These are phyloP conservation scores for Skeletonema costatum DNA, from an alignment of 108 stramenopile species.

Conservation along the genomic window DNA sequence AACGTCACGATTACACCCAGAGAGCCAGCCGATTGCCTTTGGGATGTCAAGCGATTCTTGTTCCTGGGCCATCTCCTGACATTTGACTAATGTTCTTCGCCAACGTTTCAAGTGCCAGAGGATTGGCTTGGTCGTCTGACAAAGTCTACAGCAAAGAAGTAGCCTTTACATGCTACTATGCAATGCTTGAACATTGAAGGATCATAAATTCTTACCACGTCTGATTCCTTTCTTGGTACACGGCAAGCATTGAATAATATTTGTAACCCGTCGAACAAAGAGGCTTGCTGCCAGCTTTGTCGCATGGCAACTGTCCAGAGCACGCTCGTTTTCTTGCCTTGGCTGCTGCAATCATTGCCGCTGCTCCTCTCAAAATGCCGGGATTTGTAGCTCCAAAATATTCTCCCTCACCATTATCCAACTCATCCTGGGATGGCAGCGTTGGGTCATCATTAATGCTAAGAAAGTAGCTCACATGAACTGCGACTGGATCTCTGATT, in stretches of 20 bases:
- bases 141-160: slow-evolving; percentile 67
- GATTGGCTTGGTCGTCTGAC: slow-evolving; percentile 5
- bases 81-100: slow-evolving; percentile 49
- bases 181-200: slow-evolving; percentile 52
- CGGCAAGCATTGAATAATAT: slow-evolving; percentile 78
- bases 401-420: not conserved
- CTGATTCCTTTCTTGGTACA: slow-evolving; percentile 51
- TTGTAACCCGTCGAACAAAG: slow-evolving; percentile 62
- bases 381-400: not conserved
- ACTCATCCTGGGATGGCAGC: not conserved
- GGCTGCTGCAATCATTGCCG: slow-evolving; percentile 30
- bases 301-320: slow-evolving; percentile 32
- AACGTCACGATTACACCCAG: slow-evolving; percentile 52
- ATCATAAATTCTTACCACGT: slow-evolving; percentile 60
- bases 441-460: slow-evolving; percentile 57
- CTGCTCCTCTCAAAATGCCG: slow-evolving; percentile 43
- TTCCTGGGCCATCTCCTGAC: slow-evolving; percentile 54
- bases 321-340: slow-evolving; percentile 30
- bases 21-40: slow-evolving; percentile 47
- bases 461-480: slow-evolving; percentile 74
- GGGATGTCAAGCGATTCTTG: slow-evolving; percentile 1
- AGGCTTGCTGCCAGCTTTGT: slow-evolving; percentile 38
- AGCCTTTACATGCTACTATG: slow-evolving; percentile 57
- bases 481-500: slow-evolving; percentile 66
- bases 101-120: slow-evolving; percentile 1